Conservation (phyloP, 352 stramenopile species). For the Pythium angustatum region DNA sequence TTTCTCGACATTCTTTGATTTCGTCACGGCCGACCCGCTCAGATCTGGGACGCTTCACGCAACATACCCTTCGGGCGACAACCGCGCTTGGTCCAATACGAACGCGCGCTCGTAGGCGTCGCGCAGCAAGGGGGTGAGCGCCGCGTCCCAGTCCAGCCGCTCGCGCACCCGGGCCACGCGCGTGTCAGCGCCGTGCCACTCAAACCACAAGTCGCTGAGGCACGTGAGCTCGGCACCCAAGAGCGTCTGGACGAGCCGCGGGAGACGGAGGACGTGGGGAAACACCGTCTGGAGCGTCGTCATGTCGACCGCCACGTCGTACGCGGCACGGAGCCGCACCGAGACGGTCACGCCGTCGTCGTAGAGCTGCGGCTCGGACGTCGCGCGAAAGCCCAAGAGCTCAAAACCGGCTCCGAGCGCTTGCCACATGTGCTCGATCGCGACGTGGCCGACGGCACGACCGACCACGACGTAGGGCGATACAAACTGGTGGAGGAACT, state of each 20-base stretch:
- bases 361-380: neutral
- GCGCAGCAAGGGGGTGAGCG: slow-evolving; percentile 14
- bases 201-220: neutral
- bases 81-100: slow-evolving; percentile 8
- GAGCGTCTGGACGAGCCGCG: slow-evolving; percentile 4
- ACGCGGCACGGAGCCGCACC: slow-evolving; percentile 7
- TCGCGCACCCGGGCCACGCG: slow-evolving; percentile 8
- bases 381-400: neutral
- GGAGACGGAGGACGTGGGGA: slow-evolving; percentile 9
- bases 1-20: no score
- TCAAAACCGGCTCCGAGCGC: slow-evolving; percentile 6
- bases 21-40: neutral
- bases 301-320: slow-evolving; percentile 8
- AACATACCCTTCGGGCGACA: slow-evolving; percentile 5
- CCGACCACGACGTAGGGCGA: slow-evolving; percentile 10
- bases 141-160: slow-evolving; percentile 16
- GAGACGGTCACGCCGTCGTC: neutral
- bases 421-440: slow-evolving; percentile 9
- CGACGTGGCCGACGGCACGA: neutral
- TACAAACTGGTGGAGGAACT: slow-evolving; percentile 17
- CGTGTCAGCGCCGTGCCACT: neutral
- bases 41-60: neutral
- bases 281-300: slow-evolving; percentile 16
- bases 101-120: neutral
- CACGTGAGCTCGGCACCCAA: slow-evolving; percentile 8